Evolutionary conservation across 2,329 filamentous ascomycete species (phyloP).

Genomic region (Emericellopsis atlantica): DNA sequence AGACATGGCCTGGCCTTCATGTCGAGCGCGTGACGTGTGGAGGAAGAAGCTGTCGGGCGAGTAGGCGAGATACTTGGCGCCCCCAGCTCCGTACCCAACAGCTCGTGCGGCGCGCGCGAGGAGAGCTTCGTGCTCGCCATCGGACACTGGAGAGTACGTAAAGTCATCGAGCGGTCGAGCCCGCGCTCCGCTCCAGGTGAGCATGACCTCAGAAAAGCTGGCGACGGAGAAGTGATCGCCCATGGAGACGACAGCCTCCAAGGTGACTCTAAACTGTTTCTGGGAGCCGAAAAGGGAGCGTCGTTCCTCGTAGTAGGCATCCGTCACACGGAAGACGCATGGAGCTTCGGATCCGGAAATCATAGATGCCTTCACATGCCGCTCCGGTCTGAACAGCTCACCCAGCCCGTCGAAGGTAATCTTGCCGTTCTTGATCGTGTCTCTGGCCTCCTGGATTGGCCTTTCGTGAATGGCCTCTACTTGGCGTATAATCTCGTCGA

Average conservation of each 20-base stretch:
- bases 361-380: constrained; percentile 1
- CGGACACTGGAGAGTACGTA: constrained; percentile 1
- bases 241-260: constrained; percentile 1
- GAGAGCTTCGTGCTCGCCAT: background rate
- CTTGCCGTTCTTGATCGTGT: constrained; percentile 1
- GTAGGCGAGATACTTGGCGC: constrained; percentile 4
- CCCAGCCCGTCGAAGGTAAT: background rate
- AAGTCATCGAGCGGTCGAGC: constrained; percentile 1
- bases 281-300: constrained; percentile 3
- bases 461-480: background rate
- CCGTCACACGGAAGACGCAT: constrained; percentile 1
- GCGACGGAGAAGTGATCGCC: constrained; percentile 3
- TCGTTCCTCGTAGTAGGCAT: constrained; percentile 2
- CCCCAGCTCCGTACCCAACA: constrained; percentile 1
- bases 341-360: background rate
- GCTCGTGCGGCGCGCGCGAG: background rate
- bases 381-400: constrained; percentile 2
- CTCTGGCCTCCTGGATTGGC: background rate
- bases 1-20: background rate
- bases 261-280: constrained; percentile 2
- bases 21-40: background rate
- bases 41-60: constrained; percentile 3
- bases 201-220: constrained; percentile 2
- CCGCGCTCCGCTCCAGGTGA: constrained; percentile 1
- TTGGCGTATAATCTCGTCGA: background rate